Base-by-base conservation (phyloP, 2,329 filamentous ascomycete genomes). In the Stagonosporopsis chrysanthemi region DNA sequence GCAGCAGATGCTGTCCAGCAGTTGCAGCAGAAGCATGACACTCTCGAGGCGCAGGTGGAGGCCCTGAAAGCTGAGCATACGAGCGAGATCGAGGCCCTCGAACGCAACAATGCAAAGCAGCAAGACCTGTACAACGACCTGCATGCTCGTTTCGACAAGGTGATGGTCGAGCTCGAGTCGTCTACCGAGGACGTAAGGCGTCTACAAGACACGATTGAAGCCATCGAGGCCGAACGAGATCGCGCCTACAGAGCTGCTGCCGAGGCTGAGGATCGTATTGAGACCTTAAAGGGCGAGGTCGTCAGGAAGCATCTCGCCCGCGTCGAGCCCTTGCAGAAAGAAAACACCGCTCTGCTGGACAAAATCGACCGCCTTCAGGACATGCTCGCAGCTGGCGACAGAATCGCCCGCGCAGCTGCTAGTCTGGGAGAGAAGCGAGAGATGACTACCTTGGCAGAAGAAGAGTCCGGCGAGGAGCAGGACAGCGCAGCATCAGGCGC, bases 231-330 rank as follows among this genome's bases (percentile, higher is more conserved):
- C 39, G 62, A 70, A 41, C 70, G 65, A 33, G 61, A 65, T 11
- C 44, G 66, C 51, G 71, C 66, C 38, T 45, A 65, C 46, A 43
- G 39, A 35, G 63, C 67, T 14, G 59, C 62, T 0, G 50, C 68
- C 19, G 68, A 72, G n/a, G 71, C 72, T 8, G 65, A 74, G 51
- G 68, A 70, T 45, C 60, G 66, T 15, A 74, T 76, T 36, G 74
- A 76, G 50, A 66, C 59, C 4, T 73, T 76, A 67, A 76, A 76
- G 44, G 68, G 59, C 28, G 68, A 75, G 29, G 74, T 76, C 0
- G 74, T 76, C 12, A 49, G 68, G 15, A 75, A 75, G 53, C 72
- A 76, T 43, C 56, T 76, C 5, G 74, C 74, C 9, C 64, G 64
- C 11, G 65, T 76, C 7, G 71, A 74, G 40, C 73, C 73, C 0